These are phyloP conservation scores for Silene uniflora DNA, from an alignment of 148 eudicot genomes.

Conservation along the genomic window DNA sequence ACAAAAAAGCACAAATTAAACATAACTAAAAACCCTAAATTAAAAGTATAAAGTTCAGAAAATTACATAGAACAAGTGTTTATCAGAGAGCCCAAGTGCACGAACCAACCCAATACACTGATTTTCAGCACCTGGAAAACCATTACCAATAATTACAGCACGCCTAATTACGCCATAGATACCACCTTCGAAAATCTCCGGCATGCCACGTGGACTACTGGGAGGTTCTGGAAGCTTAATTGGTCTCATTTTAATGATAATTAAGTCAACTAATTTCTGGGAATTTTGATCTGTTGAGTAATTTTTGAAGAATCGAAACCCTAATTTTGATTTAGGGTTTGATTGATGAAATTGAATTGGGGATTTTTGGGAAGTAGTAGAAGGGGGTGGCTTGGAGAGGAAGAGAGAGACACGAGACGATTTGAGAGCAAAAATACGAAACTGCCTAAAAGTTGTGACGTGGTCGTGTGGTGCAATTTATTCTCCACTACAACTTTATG, in stretches of 20 bases:
- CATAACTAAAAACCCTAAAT: background rate
- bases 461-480: background rate
- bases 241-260: conserved; percentile 54
- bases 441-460: background rate
- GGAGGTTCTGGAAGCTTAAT: conserved; percentile 94
- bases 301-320: background rate
- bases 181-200: conserved; percentile 86
- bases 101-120: conserved; percentile 87
- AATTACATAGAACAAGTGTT: conserved; percentile 73
- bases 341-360: background rate
- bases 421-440: background rate
- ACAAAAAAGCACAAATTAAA: background rate
- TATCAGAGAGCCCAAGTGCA: conserved; percentile 80
- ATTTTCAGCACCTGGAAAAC: conserved; percentile 80
- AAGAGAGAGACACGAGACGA: background rate
- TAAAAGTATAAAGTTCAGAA: background rate
- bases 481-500: no score
- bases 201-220: conserved; percentile 63
- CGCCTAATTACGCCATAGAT: conserved; percentile 77
- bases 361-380: background rate
- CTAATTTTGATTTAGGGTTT: background rate
- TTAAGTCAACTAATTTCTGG: background rate
- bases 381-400: background rate
- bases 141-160: conserved; percentile 83
- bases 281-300: background rate